A percentile compares a stretch with the other conserved stretches of the same genome.
These are phyloP conservation scores for Ascochyta rabiei DNA, from an alignment of 2,329 filamentous ascomycete species.

Conservation along the genomic window DNA sequence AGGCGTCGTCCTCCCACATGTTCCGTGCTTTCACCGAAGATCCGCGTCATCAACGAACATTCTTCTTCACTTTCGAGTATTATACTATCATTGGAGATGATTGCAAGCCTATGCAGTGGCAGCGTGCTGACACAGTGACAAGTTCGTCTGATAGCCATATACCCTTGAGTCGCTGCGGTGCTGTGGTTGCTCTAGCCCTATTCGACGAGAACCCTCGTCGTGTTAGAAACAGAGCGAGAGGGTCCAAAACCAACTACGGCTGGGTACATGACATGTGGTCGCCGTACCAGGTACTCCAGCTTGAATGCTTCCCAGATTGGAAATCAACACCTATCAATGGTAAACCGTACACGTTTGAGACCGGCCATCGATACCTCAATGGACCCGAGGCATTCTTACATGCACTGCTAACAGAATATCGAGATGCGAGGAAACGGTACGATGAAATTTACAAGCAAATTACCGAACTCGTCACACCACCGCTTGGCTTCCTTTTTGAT, in stretches of 20 bases:
- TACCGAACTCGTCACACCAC: conserved; percentile 64
- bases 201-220: conserved; percentile 59
- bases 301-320: conserved; percentile 55
- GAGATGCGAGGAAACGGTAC: conserved; percentile 65
- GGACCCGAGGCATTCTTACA: conserved; percentile 67
- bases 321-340: conserved; percentile 44
- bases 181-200: conserved; percentile 64
- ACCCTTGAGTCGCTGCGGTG: conserved; percentile 64
- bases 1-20: conserved; percentile 54
- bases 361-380: conserved; percentile 62
- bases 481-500: conserved; percentile 66
- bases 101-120: conserved; percentile 65
- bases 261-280: conserved; percentile 64
- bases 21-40: conserved; percentile 57
- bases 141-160: conserved; percentile 57
- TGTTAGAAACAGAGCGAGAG: conserved; percentile 57
- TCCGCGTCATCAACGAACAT: conserved; percentile 59
- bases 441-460: conserved; percentile 63
- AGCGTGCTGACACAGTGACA: conserved; percentile 58
- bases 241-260: conserved; percentile 57
- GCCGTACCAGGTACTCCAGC: conserved; percentile 61
- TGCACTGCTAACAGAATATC: conserved; percentile 64
- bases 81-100: conserved; percentile 65
- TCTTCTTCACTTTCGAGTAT: conserved; percentile 70
- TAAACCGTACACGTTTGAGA: conserved; percentile 63